phyloP scores from a whole-genome alignment of 2,329 filamentous ascomycete genomes.

The Furcasterigmium furcatum region DNA sequence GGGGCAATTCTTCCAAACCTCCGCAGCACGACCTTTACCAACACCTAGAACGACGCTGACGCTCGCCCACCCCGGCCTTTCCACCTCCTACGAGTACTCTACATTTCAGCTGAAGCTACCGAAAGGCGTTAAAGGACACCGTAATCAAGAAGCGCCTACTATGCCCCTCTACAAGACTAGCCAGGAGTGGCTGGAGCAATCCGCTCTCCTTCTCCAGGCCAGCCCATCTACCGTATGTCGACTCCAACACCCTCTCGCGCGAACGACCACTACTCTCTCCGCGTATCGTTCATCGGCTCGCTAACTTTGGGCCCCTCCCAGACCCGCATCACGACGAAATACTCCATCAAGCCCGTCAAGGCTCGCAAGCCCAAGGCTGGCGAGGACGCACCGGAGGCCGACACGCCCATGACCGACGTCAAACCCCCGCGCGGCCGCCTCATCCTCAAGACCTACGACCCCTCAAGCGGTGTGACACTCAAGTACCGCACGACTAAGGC shows the following conservation, averaged over 20 bases:
- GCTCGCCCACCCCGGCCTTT: too few relatives aligned
- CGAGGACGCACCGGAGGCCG: conserved; percentile 20
- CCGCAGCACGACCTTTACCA: too few relatives aligned
- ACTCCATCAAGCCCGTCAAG: conserved; percentile 61
- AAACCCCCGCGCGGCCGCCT: conserved; percentile 65
- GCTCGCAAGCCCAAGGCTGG: conserved; percentile 18
- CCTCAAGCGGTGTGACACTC: conserved; percentile 73
- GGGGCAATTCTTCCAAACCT: neutral
- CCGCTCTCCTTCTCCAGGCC: conserved; percentile 79
- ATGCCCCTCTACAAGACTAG: conserved; percentile 83
- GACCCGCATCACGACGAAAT: conserved; percentile 91
- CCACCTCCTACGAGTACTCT: too few relatives aligned
- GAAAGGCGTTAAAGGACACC: too few relatives aligned
- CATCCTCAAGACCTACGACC: conserved; percentile 86
- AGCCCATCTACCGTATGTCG: conserved; percentile 74
- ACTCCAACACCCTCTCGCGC: neutral
- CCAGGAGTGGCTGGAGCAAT: conserved; percentile 90
- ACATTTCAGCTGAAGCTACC: too few relatives aligned
- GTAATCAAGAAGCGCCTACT: conserved; percentile 20
- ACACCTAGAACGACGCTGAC: too few relatives aligned
- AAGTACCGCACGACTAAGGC: conserved; percentile 93
- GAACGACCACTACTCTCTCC: conserved; percentile 2
- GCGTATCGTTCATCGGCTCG: too few relatives aligned
- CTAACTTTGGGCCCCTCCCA: conserved; percentile 29
- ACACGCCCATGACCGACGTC: conserved; percentile 21